Evolutionary conservation across 23 red algal genomes (phyloP), one percentile per base, ranked within the genome.

Genomic region (Cyanidiococcus yangmingshanensis): DNA sequence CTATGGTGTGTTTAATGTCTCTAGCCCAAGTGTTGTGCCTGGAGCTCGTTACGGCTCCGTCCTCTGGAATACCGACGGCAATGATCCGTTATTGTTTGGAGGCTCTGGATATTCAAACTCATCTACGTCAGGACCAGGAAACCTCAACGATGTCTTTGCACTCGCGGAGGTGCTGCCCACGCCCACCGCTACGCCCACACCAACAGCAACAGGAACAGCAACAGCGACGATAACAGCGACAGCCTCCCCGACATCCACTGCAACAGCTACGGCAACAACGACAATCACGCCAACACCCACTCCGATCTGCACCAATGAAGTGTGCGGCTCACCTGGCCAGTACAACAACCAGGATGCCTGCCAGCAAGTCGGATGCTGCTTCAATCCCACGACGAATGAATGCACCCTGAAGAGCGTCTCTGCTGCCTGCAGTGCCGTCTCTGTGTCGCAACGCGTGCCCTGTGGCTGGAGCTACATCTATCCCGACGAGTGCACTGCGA

Each of bases 361-460:
- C 63, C 16, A 71, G 32, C 63, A 71, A 35, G 63, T 71, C 63
- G 63, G 63, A 7, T 71, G 63, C 63, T 71, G 63, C 63, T 71
- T 71, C 63, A 71, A 71, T 29, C 12, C 63, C 63, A 7, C 15
- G n/a, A 71, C 63, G n/a, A 25, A 71, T 12, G n/a, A 7, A 30
- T 71, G 63, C 63, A 71, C 63, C 63, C 63, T 71, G 63, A 25
- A 35, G n/a, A 71, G 63, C 63, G 63, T 71, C 63, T 71, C 63
- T 3, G n/a, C 21, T 3, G n/a, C 21, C 21, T 71, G 63, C 63
- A 35, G n/a, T 7, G n/a, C 32, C 7, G 63, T 71, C 7, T 30
- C 63, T 7, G 63, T 71, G 63, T 3, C 21, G n/a, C 32, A 25
- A 7, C 63, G 63, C 63, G 32, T 71, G 16, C n/a, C 63, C 63